Evolutionary conservation across 495 filamentous ascomycete species (phyloP), one percentile per base, ranked within the genome.

Genomic region (Rhizodiscina lignyota): DNA sequence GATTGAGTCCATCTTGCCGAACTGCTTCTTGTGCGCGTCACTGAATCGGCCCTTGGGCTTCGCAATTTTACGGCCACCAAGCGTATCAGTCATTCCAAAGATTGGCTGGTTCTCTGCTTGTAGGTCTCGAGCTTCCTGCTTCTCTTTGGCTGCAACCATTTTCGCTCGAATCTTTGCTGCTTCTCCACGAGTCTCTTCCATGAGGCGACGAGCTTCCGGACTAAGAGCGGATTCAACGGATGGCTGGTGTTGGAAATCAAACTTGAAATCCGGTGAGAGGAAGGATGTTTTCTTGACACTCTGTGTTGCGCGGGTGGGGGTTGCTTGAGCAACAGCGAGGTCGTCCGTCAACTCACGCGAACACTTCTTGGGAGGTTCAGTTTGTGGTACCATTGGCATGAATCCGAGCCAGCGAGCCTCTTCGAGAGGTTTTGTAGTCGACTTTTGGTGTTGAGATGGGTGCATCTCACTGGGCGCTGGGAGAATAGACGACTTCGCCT

Each of bases 1-100:
- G 53, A 94, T 94, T 8, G 83, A 92, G 46, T 92, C 83, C 85
- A 94, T 92, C 64, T 89, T 94, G 57, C 79, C 83, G 61, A 94
- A 94, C 49, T 85, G 67, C 33, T 73, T 70, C 70, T 79, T 79
- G 50, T 94, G 85, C 33, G 67, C 71, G 37, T 81, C 72, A 47
- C 81, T 91, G 58, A 74, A 94, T 3, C 85, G 68, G 34, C 83
- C 77, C 55, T 77, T 89, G 15, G 85, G 70, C 32, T 67, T 64
- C 4, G 77, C 83, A 41, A 91, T 80, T 56, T 72, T 83, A 39
- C 84, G 75, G 11, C 59, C 65, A 22, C 41, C 55, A 21, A 44
- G 39, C 4, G 54, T 37, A 30, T 56, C 62, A 20, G 54, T n/a
- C n/a, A n/a, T n/a, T n/a, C n/a, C n/a, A n/a, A n/a, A n/a, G n/a